These are phyloP conservation scores for Jamesozyma hellenica DNA, from an alignment of 805 yeast species.

Conservation along the genomic window DNA sequence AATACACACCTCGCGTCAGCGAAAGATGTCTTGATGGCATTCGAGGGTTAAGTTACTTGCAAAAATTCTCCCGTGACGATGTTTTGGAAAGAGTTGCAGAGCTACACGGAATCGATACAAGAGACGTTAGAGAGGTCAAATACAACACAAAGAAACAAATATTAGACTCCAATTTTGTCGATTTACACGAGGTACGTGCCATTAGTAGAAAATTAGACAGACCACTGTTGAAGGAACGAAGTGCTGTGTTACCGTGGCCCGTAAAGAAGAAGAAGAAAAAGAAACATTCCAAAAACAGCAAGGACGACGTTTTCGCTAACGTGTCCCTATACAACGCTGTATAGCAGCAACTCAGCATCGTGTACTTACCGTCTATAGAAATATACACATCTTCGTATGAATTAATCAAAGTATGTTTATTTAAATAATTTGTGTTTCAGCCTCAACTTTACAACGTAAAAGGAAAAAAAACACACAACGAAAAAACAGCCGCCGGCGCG, in stretches of 20 bases:
- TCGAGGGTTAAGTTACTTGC: background rate
- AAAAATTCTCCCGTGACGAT: conserved; percentile 3
- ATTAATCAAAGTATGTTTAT: too few species aligned
- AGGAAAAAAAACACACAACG: too few species aligned
- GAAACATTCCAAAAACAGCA: background rate
- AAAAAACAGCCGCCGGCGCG: background rate
- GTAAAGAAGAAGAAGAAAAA: conserved; percentile 8
- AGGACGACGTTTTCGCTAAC: too few species aligned
- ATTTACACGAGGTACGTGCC: conserved; percentile 14
- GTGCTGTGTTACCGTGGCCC: conserved; percentile 20
- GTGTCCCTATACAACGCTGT: too few species aligned
- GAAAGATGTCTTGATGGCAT: too few species aligned
- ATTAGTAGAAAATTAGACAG: conserved; percentile 19
- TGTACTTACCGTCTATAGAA: too few species aligned
- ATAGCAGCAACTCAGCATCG: too few species aligned
- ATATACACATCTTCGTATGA: too few species aligned
- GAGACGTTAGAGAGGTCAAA: conserved; percentile 12
- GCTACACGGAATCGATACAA: conserved; percentile 18
- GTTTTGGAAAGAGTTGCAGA: conserved; percentile 9
- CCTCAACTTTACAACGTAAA: too few species aligned
- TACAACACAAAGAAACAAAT: conserved; percentile 3
- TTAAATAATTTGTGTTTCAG: too few species aligned
- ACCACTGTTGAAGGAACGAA: conserved; percentile 13
- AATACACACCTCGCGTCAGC: too few species aligned
- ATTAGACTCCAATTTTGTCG: conserved; percentile 7